These are phyloP conservation scores for Corniculantispora saksenae DNA, from an alignment of 2,329 filamentous ascomycete species.

Conservation along the genomic window DNA sequence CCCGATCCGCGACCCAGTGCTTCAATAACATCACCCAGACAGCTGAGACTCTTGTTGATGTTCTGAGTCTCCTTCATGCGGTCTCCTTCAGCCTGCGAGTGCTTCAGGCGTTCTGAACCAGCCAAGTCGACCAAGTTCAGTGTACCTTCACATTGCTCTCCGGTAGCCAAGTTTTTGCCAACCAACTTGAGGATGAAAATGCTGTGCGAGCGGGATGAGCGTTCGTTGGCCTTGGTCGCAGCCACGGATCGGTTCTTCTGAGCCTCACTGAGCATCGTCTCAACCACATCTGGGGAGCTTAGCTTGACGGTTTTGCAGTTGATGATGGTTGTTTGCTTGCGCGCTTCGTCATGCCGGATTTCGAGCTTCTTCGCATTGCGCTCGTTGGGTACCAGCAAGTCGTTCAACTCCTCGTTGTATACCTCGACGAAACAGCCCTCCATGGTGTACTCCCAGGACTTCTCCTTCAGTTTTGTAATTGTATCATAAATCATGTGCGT, in stretches of 20 bases:
- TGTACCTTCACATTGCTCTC: constrained; percentile 92
- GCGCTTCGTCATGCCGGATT: constrained; percentile 81
- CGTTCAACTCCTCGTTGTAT: constrained; percentile 96
- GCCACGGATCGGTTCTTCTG: constrained; percentile 90
- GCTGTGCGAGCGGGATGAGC: constrained; percentile 96
- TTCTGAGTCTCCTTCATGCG: constrained; percentile 98
- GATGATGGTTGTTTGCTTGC: constrained; percentile 78
- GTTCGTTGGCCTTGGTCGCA: constrained; percentile 98
- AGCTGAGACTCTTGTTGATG: constrained; percentile 99
- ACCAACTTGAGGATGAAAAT: constrained; percentile 97
- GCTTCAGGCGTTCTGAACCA: constrained; percentile 97
- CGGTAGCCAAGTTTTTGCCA: constrained; percentile 96
- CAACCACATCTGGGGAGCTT: constrained; percentile 88
- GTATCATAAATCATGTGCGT: no score
- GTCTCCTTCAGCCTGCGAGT: constrained; percentile 96
- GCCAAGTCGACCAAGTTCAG: constrained; percentile 97
- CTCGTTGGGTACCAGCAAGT: constrained; percentile 64
- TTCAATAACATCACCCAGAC: constrained; percentile 98
- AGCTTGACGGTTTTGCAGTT: constrained; percentile 77
- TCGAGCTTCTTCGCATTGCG: constrained; percentile 78
- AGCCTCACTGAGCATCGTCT: no score
- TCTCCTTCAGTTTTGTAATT: no score
- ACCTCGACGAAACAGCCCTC: constrained; percentile 95
- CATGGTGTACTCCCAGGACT: constrained; percentile 98
- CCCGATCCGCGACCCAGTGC: constrained; percentile 91